phyloP scores from a whole-genome alignment of 2,329 filamentous ascomycete species.

The Clarireedia hainanense region DNA sequence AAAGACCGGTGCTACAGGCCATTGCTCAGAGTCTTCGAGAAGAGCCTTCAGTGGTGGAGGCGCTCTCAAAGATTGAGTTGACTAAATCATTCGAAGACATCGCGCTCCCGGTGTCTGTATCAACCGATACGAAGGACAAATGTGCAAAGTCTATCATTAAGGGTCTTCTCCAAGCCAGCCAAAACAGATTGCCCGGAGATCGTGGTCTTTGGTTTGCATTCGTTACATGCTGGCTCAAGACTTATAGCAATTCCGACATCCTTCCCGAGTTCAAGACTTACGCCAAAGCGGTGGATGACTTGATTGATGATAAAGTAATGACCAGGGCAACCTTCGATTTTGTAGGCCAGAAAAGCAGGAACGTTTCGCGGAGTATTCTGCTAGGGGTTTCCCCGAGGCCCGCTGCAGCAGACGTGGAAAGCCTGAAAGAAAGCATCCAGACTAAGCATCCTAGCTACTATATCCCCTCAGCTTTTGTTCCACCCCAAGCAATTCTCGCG shows the following conservation, averaged over 20 bases:
- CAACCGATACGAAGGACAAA: background rate
- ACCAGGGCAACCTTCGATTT: conserved; percentile 1
- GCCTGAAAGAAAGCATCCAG: conserved; percentile 18
- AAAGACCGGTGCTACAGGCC: conserved; percentile 1
- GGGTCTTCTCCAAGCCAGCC: conserved; percentile 17
- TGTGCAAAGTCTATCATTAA: conserved; percentile 16
- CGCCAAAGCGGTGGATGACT: conserved; percentile 18
- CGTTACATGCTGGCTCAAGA: conserved; percentile 23
- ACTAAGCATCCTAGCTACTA: conserved; percentile 20
- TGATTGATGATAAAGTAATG: conserved; percentile 18
- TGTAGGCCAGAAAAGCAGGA: background rate
- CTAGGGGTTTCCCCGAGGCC: background rate
- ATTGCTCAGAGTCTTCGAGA: background rate
- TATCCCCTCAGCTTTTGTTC: conserved; percentile 22
- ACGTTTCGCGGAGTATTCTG: conserved; percentile 3
- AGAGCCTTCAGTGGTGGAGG: background rate
- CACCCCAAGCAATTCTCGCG: conserved; percentile 15
- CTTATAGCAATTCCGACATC: conserved; percentile 10
- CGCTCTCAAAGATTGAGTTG: background rate
- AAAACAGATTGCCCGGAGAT: conserved; percentile 24
- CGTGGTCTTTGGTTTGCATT: conserved; percentile 26
- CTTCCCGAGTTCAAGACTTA: conserved; percentile 23
- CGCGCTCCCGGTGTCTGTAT: background rate
- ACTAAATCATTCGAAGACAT: background rate
- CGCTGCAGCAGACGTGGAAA: conserved; percentile 6